Percentiles rank a stretch among this genome's conserved stretches.
Conservation (phyloP, 495 filamentous ascomycete species). For the Penicillium canariense region DNA sequence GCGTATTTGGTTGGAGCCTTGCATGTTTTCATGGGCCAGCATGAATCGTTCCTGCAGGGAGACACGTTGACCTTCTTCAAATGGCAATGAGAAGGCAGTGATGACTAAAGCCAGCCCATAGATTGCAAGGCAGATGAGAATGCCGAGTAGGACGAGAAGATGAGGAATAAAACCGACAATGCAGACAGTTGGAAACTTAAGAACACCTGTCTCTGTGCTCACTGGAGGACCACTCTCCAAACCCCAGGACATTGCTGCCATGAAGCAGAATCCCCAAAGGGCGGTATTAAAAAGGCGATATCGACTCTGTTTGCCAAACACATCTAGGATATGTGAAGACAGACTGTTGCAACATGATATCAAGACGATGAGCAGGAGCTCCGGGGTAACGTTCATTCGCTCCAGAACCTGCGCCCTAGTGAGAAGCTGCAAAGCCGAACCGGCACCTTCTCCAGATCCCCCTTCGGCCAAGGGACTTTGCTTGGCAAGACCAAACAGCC, state of each 20-base stretch:
- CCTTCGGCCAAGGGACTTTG: conserved; percentile 29
- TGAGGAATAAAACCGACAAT: conserved; percentile 95
- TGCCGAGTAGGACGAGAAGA: conserved; percentile 75
- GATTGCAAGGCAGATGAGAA: conserved; percentile 67
- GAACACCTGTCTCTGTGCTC: conserved; percentile 45
- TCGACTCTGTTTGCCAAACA: conserved; percentile 72
- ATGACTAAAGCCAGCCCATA: conserved; percentile 74
- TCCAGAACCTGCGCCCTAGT: conserved; percentile 48
- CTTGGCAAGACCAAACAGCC: conserved; percentile 56
- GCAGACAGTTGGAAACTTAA: conserved; percentile 89
- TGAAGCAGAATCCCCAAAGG: conserved; percentile 86
- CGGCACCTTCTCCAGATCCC: conserved; percentile 18
- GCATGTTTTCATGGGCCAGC: conserved; percentile 80
- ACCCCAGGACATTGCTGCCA: conserved; percentile 74
- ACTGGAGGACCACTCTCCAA: conserved; percentile 56
- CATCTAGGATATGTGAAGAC: conserved; percentile 77
- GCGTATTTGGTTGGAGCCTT: conserved; percentile 81
- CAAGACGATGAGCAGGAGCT: conserved; percentile 80
- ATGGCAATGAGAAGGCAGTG: conserved; percentile 67
- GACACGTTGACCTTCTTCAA: conserved; percentile 30
- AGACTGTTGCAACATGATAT: conserved; percentile 88
- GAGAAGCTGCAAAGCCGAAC: conserved; percentile 37
- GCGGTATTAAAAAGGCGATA: conserved; percentile 81
- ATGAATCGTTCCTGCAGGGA: conserved; percentile 55
- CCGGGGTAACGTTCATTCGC: conserved; percentile 77